Conservation (phyloP, 352 stramenopile species). For the Pythium dissimile region DNA sequence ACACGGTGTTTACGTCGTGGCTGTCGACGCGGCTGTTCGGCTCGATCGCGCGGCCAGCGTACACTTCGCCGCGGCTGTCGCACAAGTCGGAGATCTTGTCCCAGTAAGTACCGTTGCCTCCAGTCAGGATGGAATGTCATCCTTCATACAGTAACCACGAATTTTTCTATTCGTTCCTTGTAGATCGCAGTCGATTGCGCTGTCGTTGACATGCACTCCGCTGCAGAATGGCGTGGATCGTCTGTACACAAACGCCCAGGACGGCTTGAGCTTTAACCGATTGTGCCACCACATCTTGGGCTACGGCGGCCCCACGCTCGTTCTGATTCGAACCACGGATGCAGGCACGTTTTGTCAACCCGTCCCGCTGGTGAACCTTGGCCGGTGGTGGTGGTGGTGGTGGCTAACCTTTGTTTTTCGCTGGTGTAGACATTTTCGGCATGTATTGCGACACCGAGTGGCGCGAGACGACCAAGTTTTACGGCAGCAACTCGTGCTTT, state of each 20-base stretch:
- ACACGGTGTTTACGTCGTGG: conserved; percentile 77
- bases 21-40: conserved; percentile 54
- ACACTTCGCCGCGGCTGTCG: conserved; percentile 42
- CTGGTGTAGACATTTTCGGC: conserved; percentile 62
- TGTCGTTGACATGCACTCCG: conserved; percentile 54
- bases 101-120: conserved; percentile 29
- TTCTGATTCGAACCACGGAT: conserved; percentile 62
- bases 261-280: conserved; percentile 83
- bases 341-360: conserved; percentile 21
- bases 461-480: conserved; percentile 79
- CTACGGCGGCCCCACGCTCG: conserved; percentile 69
- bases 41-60: conserved; percentile 44
- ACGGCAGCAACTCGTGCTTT: conserved; percentile 79
- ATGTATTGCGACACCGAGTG: conserved; percentile 86
- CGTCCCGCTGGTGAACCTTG: background rate
- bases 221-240: conserved; percentile 58
- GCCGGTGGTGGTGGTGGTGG: background rate
- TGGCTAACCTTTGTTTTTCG: background rate
- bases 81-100: conserved; percentile 71
- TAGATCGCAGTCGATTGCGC: conserved; percentile 62
- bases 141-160: background rate
- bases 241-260: conserved; percentile 76
- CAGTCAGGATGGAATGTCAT: background rate
- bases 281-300: conserved; percentile 79
- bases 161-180: background rate